A percentile compares a stretch with the other conserved stretches of the same genome.
These are phyloP conservation scores for Raddia guianensis DNA, from an alignment of 176 grass and related monocot genomes.

Conservation along the genomic window DNA sequence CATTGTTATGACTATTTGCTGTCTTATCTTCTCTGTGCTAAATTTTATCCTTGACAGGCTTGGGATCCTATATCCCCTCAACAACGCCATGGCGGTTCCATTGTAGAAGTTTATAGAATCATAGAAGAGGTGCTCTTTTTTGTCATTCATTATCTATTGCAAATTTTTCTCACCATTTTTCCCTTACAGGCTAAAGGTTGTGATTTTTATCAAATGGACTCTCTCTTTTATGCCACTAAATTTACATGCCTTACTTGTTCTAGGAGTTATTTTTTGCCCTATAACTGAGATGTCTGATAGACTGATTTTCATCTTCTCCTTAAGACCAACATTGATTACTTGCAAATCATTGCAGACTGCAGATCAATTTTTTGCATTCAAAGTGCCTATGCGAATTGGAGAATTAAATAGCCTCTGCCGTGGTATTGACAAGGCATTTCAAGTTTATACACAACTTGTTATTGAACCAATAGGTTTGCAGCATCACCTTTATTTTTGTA, in stretches of 20 bases:
- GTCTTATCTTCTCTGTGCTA: constrained; percentile 35
- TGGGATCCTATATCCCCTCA: constrained; percentile 99
- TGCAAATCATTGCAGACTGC: constrained; percentile 69
- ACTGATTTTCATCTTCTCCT: background rate
- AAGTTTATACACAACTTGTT: constrained; percentile 84
- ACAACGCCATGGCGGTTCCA: constrained; percentile 88
- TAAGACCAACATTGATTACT: constrained; percentile 30
- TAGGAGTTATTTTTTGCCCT: background rate
- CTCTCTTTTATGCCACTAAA: constrained; percentile 21
- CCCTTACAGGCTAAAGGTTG: constrained; percentile 11
- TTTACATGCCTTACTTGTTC: constrained; percentile 14
- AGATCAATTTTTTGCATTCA: constrained; percentile 95
- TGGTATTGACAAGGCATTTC: constrained; percentile 91
- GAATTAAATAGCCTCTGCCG: constrained; percentile 81
- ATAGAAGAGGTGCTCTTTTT: constrained; percentile 85
- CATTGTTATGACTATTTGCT: background rate
- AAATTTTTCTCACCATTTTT: constrained; percentile 1
- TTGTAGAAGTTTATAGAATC: constrained; percentile 97
- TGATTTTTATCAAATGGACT: background rate
- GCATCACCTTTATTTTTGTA: constrained; percentile 31
- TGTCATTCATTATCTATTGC: constrained; percentile 19
- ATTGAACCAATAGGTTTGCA: constrained; percentile 76
- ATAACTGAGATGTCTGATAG: constrained; percentile 27
- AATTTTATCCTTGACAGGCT: constrained; percentile 50
- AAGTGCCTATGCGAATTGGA: constrained; percentile 83